Base-by-base conservation (phyloP, 2,329 filamentous ascomycete species). In the Ascochyta koolunga region DNA sequence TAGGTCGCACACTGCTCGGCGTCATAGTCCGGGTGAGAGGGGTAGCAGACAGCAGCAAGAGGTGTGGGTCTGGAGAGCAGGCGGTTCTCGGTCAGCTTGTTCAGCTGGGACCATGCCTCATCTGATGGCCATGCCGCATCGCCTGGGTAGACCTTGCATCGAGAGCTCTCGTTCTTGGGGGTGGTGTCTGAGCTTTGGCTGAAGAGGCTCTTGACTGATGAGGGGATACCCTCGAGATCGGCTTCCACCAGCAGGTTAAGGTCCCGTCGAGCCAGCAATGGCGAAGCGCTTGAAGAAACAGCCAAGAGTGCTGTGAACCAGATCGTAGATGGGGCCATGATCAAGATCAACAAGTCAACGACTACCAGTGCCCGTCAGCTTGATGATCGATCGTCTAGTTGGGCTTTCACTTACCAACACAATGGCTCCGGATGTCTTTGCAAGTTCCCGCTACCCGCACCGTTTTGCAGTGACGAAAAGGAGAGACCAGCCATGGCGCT, bases 61-160 rank as follows among this genome's bases (percentile, higher is more conserved):
- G 70, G 70, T 22, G 62, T 60, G 9, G 70, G 69, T 35, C 63
- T 56, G 25, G 47, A 54, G 38, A 72, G 54, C 11, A 74, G 59
- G 22, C 65, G 65, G 33, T 65, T 62, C 39, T 62, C 69, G 33
- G 66, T 67, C 29, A 68, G 37, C 16, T 66, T 61, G 66, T 84
- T 82, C 45, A 86, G 73, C 13, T 61, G 59, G 6, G 62, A 54
- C 83, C 83, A 85, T 11, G 68, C 68, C 0, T 70, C 60, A 11
- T 74, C 55, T 0, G 76, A 77, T 0, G 83, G 83, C 83, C 83
- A 85, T 40, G 66, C 65, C 7, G 66, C 21, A 13, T 77, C 76
- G 18, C 74, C 76, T 1, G 80, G 82, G 39, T 77, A 79, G 2
- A 79, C 73, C 66, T 82, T 84, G 70, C 82, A 84, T 56, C 66